Percentiles rank a stretch among this genome's conserved stretches.
phyloP scores from a whole-genome alignment of 2,329 filamentous ascomycete genomes.

The Diaporthe helianthi region DNA sequence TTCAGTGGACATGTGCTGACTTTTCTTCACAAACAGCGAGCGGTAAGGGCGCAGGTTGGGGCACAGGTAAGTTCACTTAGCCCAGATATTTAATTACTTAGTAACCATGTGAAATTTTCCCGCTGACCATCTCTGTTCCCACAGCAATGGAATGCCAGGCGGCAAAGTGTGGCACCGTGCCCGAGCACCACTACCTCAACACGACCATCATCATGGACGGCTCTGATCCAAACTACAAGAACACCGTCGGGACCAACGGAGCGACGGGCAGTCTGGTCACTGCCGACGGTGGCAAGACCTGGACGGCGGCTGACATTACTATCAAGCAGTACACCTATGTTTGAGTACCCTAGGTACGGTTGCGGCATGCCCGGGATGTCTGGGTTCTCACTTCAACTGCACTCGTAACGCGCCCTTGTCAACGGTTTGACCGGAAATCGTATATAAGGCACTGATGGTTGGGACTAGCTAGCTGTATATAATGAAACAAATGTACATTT shows the following conservation, averaged over 20 bases:
- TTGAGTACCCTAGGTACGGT: background rate
- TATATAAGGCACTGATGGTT: background rate
- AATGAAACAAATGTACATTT: background rate
- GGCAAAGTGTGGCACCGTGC: constrained; percentile 49
- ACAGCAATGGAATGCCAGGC: constrained; percentile 45
- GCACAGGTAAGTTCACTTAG: background rate
- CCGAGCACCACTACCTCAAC: constrained; percentile 49
- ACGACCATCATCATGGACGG: constrained; percentile 44
- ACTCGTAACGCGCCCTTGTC: background rate
- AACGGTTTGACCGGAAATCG: background rate
- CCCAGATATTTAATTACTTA: no score
- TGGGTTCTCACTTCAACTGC: background rate
- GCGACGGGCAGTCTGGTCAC: constrained; percentile 39
- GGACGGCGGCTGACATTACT: constrained; percentile 4
- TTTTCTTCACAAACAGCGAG: background rate
- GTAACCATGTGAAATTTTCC: no score
- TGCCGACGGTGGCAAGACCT: constrained; percentile 13
- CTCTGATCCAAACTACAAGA: constrained; percentile 47
- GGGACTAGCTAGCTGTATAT: background rate
- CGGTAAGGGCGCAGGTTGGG: constrained; percentile 6
- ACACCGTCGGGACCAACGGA: constrained; percentile 44
- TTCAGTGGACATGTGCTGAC: background rate
- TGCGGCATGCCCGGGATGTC: background rate
- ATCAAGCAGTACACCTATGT: constrained; percentile 20
- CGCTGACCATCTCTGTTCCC: background rate